Evolutionary conservation across 371 early-diverging fungal genomes (phyloP), one percentile per base, ranked within the genome.

Genomic region (Apophysomyces sp.): DNA sequence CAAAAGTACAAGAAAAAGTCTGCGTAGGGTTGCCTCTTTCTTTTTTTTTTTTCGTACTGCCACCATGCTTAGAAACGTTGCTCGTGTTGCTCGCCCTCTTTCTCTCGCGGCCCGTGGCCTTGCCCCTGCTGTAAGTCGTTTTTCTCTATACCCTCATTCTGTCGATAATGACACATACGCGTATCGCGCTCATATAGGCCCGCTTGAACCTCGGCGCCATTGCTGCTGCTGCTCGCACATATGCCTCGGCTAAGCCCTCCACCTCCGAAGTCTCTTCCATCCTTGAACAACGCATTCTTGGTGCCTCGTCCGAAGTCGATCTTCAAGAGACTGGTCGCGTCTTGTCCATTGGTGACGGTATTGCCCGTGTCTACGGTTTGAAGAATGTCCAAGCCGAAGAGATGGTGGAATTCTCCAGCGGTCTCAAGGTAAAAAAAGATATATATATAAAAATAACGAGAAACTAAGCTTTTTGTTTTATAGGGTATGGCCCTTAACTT

Each of bases 281-380:
- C 77, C 86, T 94, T 54, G 94, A 96, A 82, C 90, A 94, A 75
- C 89, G 95, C 66, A 97, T 97, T 76, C 86, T 90, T 60, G 94
- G 94, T 62, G 82, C 90, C 62, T 74, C 82, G 76, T 72, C 82
- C 68, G 80, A 82, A 67, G 86, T 88, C 71, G 94, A 97, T 73
- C 86, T 97, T 67, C 90, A 94, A 76, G 96, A 96, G 84, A 96
- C 96, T 63, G 97, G 97, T 62, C 92, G 97, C 73, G 97, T 97
- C 63, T 83, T 97, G 77, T 95, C 96, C 74, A 94, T 97, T 72
- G 97, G 97, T 89, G 97, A 97, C 85, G 96, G 96, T 94, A 96
- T 97, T 83, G 96, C 96, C 68, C 94, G 96, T 89, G 94, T 97
- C 67, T 95, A 94, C 63, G 95, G 97, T 58, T 82, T 96, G 79